Evolutionary conservation across 1,139 yeast species (phyloP).

Genomic region (Yamadazyma jaroonii): DNA sequence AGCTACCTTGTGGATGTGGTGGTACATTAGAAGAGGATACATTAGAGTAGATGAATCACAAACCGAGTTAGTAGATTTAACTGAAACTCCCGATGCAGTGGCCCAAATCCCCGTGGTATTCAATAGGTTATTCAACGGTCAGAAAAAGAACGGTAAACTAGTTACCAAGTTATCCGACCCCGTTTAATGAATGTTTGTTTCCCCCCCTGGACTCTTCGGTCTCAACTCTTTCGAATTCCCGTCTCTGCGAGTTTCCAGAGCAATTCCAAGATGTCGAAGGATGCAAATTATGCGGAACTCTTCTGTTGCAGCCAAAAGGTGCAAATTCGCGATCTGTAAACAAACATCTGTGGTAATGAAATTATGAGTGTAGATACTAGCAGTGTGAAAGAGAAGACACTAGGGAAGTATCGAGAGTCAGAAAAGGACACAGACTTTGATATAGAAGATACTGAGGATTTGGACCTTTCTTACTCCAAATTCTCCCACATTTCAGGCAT

Average conservation of each 20-base stretch:
- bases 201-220: too few species aligned
- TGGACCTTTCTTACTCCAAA: slow-evolving; percentile 36
- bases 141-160: slow-evolving; percentile 35
- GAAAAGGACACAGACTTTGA: slow-evolving; percentile 15
- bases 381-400: slow-evolving; percentile 1
- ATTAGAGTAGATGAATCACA: slow-evolving; percentile 26
- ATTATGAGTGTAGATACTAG: slow-evolving; percentile 2
- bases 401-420: slow-evolving; percentile 7
- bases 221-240: too few species aligned
- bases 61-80: slow-evolving; percentile 22
- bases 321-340: slow-evolving; percentile 6
- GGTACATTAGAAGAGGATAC: slow-evolving; percentile 41
- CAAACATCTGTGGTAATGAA: slow-evolving; percentile 2
- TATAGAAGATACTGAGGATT: slow-evolving; percentile 22
- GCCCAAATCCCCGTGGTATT: slow-evolving; percentile 28
- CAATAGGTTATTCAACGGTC: slow-evolving; percentile 26
- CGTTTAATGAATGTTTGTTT: too few species aligned
- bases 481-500: slow-evolving; percentile 33
- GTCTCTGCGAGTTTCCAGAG: too few species aligned
- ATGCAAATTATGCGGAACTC: slow-evolving; percentile 12
- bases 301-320: slow-evolving; percentile 3
- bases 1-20: slow-evolving; percentile 31
- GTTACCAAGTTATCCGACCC: slow-evolving; percentile 22
- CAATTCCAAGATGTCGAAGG: too few species aligned
- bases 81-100: slow-evolving; percentile 19